These are phyloP conservation scores for Neodidymelliopsis sp. DNA, from an alignment of 2,329 filamentous ascomycete genomes.

Conservation along the genomic window DNA sequence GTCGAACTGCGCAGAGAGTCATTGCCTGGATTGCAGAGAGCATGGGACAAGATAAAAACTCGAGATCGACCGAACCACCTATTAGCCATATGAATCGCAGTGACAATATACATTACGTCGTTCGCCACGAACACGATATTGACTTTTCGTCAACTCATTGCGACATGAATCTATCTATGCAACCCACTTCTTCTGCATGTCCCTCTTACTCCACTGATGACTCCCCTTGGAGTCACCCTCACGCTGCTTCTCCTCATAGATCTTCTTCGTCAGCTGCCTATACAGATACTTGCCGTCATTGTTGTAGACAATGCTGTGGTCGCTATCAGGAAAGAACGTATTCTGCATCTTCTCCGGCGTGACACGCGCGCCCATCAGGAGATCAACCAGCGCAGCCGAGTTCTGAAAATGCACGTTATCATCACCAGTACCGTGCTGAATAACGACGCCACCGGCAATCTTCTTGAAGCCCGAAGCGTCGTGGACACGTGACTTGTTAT, in stretches of 20 bases:
- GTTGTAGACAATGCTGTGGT: slow-evolving; percentile 68
- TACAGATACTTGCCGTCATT: slow-evolving; percentile 65
- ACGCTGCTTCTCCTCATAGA: slow-evolving; percentile 69
- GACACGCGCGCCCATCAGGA: slow-evolving; percentile 66
- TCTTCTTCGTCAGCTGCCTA: slow-evolving; percentile 66
- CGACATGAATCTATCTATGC: slow-evolving; percentile 16
- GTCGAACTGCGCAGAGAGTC: too few species aligned
- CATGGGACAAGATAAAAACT: too few species aligned
- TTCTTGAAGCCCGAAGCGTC: slow-evolving; percentile 68
- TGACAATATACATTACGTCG: background rate
- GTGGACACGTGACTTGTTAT: slow-evolving; percentile 67
- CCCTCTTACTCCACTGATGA: slow-evolving; percentile 59
- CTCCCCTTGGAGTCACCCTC: slow-evolving; percentile 42
- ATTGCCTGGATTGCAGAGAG: too few species aligned
- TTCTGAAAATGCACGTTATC: slow-evolving; percentile 79
- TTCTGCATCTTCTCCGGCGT: slow-evolving; percentile 68
- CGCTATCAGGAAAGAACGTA: slow-evolving; percentile 70
- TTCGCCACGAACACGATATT: background rate
- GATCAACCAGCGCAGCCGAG: slow-evolving; percentile 66
- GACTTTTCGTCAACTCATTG: background rate
- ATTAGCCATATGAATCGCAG: too few species aligned
- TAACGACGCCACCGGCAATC: slow-evolving; percentile 65
- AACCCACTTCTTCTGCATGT: slow-evolving; percentile 24
- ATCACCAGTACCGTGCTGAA: slow-evolving; percentile 72
- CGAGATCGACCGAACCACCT: too few species aligned